Percentiles rank a stretch among this genome's conserved stretches.
Evolutionary conservation across 331 rosid species (phyloP).

Genomic region (Acacia pycnantha): DNA sequence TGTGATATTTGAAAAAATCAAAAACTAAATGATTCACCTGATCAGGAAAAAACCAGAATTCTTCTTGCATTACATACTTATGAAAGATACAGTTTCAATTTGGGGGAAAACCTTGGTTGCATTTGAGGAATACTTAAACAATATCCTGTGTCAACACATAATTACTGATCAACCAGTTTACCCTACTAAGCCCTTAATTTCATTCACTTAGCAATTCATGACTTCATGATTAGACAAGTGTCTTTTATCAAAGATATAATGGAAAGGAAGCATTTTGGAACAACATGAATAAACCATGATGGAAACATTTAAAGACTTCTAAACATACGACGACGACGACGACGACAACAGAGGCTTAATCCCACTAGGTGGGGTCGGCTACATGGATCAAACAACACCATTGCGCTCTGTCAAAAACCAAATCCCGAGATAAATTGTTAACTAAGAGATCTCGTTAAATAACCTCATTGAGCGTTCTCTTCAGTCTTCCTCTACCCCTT

Average conservation of each 20-base stretch:
- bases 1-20: slow-evolving; percentile 7
- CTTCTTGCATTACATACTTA: background rate
- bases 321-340: too few relatives aligned
- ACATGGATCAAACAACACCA: too few relatives aligned
- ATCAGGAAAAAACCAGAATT: background rate
- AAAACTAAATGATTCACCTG: background rate
- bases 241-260: background rate
- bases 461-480: too few relatives aligned
- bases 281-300: background rate
- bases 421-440: too few relatives aligned
- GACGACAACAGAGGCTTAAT: too few relatives aligned
- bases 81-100: slow-evolving; percentile 22
- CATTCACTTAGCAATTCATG: background rate
- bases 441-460: too few relatives aligned
- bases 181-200: background rate
- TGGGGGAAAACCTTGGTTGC: background rate
- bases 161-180: slow-evolving; percentile 11
- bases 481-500: too few relatives aligned
- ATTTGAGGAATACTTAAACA: slow-evolving; percentile 22
- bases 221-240: background rate
- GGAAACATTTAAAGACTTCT: too few relatives aligned
- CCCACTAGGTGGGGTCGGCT: background rate
- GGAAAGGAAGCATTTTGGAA: background rate
- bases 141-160: slow-evolving; percentile 51
- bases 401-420: too few relatives aligned